A percentile compares a stretch with the other conserved stretches of the same genome.
Conservation (phyloP, 257 asterid genomes). For the Solanum pinnatisectum region DNA sequence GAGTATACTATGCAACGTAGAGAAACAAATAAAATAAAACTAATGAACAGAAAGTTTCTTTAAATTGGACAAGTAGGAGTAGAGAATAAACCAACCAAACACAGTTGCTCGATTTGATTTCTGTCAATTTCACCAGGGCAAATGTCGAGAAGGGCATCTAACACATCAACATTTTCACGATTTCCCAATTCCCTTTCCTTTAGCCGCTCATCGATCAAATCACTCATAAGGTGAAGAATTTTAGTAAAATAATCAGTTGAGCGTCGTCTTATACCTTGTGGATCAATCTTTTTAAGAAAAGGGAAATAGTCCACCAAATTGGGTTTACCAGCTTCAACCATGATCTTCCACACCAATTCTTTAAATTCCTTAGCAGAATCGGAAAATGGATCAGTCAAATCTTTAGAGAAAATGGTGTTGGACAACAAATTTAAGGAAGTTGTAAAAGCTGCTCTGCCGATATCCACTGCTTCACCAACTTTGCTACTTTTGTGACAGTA, state of each 20-base stretch:
- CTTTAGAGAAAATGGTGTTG: constrained; percentile 41
- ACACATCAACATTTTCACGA: constrained; percentile 16
- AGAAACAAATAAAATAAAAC: neutral
- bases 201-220: constrained; percentile 26
- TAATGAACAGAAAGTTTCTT: neutral
- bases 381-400: constrained; percentile 31
- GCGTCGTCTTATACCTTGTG: constrained; percentile 28
- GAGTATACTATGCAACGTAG: neutral
- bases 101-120: constrained; percentile 54
- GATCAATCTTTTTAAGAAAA: constrained; percentile 22
- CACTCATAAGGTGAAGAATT: constrained; percentile 21
- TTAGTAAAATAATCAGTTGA: neutral
- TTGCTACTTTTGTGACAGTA: constrained; percentile 17
- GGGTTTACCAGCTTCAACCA: constrained; percentile 23
- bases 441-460: constrained; percentile 13
- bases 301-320: constrained; percentile 47
- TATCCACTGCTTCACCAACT: constrained; percentile 21
- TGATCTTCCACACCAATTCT: constrained; percentile 28
- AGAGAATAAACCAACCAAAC: constrained; percentile 29
- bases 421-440: constrained; percentile 39
- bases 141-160: constrained; percentile 15
- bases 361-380: constrained; percentile 43
- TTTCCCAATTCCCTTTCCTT: neutral
- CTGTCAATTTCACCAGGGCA: constrained; percentile 46
- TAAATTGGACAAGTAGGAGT: neutral